phyloP scores from a whole-genome alignment of 768 basidiomycete species.

The Lactifluus volemus region DNA sequence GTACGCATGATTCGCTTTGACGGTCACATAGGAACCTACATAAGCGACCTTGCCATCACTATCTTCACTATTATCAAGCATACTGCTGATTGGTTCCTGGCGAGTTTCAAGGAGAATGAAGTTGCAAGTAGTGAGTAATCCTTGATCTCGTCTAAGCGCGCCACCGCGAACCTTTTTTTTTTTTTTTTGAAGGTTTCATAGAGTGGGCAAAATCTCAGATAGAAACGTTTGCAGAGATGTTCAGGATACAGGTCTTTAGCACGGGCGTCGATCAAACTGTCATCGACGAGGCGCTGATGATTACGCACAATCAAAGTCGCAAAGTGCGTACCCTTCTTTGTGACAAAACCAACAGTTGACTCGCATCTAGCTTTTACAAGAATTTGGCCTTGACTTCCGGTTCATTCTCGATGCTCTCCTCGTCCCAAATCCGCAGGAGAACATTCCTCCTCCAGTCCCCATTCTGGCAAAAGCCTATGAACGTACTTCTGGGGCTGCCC shows the following conservation, averaged over 20 bases:
- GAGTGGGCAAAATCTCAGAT: conserved; percentile 90
- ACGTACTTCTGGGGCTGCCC: conserved; percentile 25
- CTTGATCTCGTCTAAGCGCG: neutral
- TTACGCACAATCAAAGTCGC: conserved; percentile 72
- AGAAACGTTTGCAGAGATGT: conserved; percentile 73
- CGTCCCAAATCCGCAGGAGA: conserved; percentile 32
- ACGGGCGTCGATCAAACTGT: conserved; percentile 63
- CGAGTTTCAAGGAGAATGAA: conserved; percentile 92
- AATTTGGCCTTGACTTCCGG: conserved; percentile 90
- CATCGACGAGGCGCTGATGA: conserved; percentile 68
- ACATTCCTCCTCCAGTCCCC: conserved; percentile 25
- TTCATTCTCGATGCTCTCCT: conserved; percentile 80
- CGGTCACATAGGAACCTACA: conserved; percentile 77
- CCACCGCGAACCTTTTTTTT: neutral
- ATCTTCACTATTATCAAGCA: conserved; percentile 94
- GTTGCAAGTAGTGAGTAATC: conserved; percentile 73
- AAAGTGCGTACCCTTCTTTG: conserved; percentile 45
- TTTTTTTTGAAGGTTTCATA: conserved; percentile 60
- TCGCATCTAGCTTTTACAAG: conserved; percentile 62
- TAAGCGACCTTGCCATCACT: conserved; percentile 81
- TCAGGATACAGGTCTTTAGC: conserved; percentile 86
- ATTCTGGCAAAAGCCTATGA: conserved; percentile 23
- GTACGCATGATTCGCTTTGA: conserved; percentile 87
- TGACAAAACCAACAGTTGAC: neutral
- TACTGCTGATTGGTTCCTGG: conserved; percentile 96